Evolutionary conservation across 164 flowering plant genomes (phyloP), one percentile per base, ranked within the genome.

Genomic region (Paratinospora sagittata): DNA sequence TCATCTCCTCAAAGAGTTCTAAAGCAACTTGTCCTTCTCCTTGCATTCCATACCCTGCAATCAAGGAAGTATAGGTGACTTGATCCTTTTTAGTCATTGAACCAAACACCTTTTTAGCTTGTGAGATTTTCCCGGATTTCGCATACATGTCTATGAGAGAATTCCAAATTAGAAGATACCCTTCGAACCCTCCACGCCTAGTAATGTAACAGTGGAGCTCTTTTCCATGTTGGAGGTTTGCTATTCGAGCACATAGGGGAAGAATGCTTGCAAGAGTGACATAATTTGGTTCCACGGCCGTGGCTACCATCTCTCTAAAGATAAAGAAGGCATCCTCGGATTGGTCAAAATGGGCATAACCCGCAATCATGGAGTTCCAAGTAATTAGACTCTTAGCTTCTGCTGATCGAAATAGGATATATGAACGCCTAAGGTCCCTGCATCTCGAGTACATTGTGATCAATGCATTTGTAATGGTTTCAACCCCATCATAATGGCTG

Each of bases 121-220:
- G 79, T 49, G 66, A 64, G 34, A 85, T 69, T 72, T 78, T 82
- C 39, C 89, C 87, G 0, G 89, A 87, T 70, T 86, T 83, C 36
- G 88, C 82, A 76, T 88, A 87, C 90, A 83, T 87, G 71, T 85
- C 88, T 63, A 88, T 81, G 49, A 88, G 85, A 61, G 88, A 76
- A 78, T 88, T 88, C 87, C 90, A 87, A 6, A 87, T 39, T 27
- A 84, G 62, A 9, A 88, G 69, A 76, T 76, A 73, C 37, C 80
- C 82, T 68, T 73, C 41, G 72, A 84, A 85, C 4, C 24, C 70
- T 73, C 72, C 76, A 8, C 66, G 80, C 72, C 81, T 83, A 2
- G 66, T 27, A 37, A 88, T 74, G 74, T 87, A 87, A 76, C 85
- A 80, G 52, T 88, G 90, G 47, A 88, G 80, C 79, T 87, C 90